Evolutionary conservation across 768 basidiomycete genomes (phyloP), one percentile per base, ranked within the genome.

Genomic region (Lentinula boryana): DNA sequence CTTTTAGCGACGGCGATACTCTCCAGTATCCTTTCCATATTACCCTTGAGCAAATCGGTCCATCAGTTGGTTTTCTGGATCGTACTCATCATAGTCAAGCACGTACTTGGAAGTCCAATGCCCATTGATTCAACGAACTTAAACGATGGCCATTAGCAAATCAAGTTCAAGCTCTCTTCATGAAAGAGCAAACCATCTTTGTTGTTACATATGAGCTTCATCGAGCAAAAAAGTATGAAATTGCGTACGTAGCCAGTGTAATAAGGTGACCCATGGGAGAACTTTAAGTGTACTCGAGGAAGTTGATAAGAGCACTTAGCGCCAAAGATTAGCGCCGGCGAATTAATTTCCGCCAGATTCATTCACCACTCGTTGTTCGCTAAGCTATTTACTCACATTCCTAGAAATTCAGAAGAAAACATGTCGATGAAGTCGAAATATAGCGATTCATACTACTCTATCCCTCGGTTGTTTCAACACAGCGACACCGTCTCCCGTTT

Each of bases 51-150:
- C 33, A 5, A 6, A 43, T 16, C 33, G 15, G 66, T 56, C 48
- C 23, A 61, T 50, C 10, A 27, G 10, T n/a, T 21, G 35, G 33
- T 21, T 49, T 10, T 15, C 44, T 50, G 50, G 8, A 31, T n/a
- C 31, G 44, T 49, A 8, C 36, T 38, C 13, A 8, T 38, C 13
- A 8, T 38, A 2, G 44, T 32, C 13, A 10, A 18, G 32, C 13
- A 63, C 76, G 63, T 68, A 89, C 95, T 70, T 95, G 86, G 63
- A 98, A 98, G 71, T 98, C 96, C 41, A 98, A 75, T 6, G 97
- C 91, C 94, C 96, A 98, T 74, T 99, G 96, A 68, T 98, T 96
- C 32, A 99, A 78, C 15, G 94, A 95, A 71, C 94, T 96, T 66
- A 58, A 35, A 61, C 21, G 50, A 62, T n/a, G 66, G 66, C 63